These are phyloP conservation scores for Citrus sp. DNA, from an alignment of 345 rosid species.

Conservation along the genomic window DNA sequence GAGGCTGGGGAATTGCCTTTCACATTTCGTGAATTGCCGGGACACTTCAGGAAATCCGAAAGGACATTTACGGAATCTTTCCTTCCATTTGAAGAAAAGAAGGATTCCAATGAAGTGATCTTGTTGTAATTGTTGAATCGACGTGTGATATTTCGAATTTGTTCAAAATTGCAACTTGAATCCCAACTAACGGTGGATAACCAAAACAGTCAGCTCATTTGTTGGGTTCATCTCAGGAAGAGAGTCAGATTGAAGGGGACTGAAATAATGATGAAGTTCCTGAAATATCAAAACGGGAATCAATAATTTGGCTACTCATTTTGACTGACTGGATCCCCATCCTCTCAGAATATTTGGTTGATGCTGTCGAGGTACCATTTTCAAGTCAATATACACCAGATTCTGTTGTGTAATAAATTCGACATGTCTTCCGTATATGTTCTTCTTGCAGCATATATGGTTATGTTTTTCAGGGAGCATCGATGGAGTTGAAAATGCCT, in stretches of 20 bases:
- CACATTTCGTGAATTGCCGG: no score
- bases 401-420: background rate
- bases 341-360: constrained; percentile 45
- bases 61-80: no score
- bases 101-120: no score
- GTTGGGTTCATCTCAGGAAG: no score
- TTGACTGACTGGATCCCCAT: constrained; percentile 43
- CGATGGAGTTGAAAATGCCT: constrained; percentile 38
- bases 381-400: background rate
- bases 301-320: constrained; percentile 40
- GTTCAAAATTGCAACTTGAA: no score
- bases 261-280: constrained; percentile 35
- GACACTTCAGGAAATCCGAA: no score
- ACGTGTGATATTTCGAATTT: no score
- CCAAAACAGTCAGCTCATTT: no score
- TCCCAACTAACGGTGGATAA: no score
- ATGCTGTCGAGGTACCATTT: constrained; percentile 42
- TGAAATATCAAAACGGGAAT: constrained; percentile 41
- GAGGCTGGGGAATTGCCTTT: no score
- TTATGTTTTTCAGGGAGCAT: constrained; percentile 39
- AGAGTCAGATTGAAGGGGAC: background rate
- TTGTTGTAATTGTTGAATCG: no score
- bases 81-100: no score
- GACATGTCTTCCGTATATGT: background rate
- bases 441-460: background rate